Conservation (phyloP, 1,284 basidiomycete species). For the Ustanciosporium gigantosporum region DNA sequence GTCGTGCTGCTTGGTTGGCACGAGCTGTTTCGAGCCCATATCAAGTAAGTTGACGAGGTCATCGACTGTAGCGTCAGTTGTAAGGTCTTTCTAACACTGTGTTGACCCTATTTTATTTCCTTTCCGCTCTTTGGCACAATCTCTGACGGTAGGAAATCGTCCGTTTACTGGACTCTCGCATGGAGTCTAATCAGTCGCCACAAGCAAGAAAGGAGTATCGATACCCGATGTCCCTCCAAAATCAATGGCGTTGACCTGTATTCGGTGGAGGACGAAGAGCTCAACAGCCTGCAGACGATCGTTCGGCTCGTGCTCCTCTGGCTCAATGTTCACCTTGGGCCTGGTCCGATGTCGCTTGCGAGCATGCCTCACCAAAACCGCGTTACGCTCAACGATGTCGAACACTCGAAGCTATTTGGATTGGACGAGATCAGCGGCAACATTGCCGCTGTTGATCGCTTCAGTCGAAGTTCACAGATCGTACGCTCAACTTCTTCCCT, state of each 20-base stretch:
- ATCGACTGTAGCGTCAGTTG: background rate
- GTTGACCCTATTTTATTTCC: too few relatives aligned
- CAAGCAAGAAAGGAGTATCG: background rate
- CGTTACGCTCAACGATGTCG: background rate
- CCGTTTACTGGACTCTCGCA: conserved; percentile 13
- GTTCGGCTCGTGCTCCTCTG: conserved; percentile 14
- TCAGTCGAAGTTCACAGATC: background rate
- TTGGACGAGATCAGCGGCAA: conserved; percentile 16
- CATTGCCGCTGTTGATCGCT: conserved; percentile 1
- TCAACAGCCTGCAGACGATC: conserved; percentile 13
- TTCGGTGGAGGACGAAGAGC: conserved; percentile 10
- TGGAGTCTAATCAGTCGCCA: conserved; percentile 1
- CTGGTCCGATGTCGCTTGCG: too few relatives aligned
- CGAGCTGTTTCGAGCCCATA: conserved; percentile 10
- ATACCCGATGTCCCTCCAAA: background rate
- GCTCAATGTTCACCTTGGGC: conserved; percentile 6
- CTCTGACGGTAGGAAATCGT: conserved; percentile 20
- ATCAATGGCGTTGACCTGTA: conserved; percentile 19
- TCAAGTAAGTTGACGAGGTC: conserved; percentile 6
- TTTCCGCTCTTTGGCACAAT: too few relatives aligned
- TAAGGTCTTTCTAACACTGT: too few relatives aligned
- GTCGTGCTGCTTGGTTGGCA: conserved; percentile 36
- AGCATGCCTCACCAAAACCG: too few relatives aligned
- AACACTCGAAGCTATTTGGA: conserved; percentile 2
- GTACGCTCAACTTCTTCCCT: conserved; percentile 3